Evolutionary conservation across 106 monocot species (phyloP), one percentile per base, ranked within the genome.

Genomic region (Hemerocallis citrina): DNA sequence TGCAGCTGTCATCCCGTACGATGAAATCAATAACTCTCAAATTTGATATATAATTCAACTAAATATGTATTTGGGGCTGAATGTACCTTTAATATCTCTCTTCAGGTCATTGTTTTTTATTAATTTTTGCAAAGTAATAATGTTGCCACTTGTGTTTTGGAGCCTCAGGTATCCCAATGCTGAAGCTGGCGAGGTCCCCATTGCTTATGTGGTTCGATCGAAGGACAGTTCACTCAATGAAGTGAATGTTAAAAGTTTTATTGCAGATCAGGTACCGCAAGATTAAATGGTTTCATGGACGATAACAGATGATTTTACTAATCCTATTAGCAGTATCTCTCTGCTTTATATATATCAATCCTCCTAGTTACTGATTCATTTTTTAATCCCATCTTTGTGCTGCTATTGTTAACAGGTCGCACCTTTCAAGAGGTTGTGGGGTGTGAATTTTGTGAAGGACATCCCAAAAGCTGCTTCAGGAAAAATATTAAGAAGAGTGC

Each of bases 1-100:
- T 67, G 77, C 92, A 23, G 86, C 72, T 63, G 92, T 92, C 17
- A 83, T 92, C 22, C 87, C 87, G 87, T 88, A 75, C 81, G 86
- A 57, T 63, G 10, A 14, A 35, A 58, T 17, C 6, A 49, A 49
- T 2, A 7, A 19, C 22, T 21, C 2, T 49, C 15, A 3, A 21
- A 49, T 21, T 49, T 49, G 8, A 49, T 19, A 49, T 2, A 19
- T 19, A 49, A 49, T 49, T 49, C 22, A 21, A 19, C 15, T 50
- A 24, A 11, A 3, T 11, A 10, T 12, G 1, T 25, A 25, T 7
- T 50, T 0, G 4, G 1, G 24, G 1, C 3, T 50, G 23, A 9
- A 9, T 50, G 49, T 0, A 1, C 25, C 22, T 25, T 10, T 50
- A 25, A 50, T 24, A 8, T 50, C 1, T 50, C 17, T 0, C 23